Percentiles rank a stretch among this genome's conserved stretches.
phyloP scores from a whole-genome alignment of 1,139 yeast species.

The Groenewaldozyma sp. region DNA sequence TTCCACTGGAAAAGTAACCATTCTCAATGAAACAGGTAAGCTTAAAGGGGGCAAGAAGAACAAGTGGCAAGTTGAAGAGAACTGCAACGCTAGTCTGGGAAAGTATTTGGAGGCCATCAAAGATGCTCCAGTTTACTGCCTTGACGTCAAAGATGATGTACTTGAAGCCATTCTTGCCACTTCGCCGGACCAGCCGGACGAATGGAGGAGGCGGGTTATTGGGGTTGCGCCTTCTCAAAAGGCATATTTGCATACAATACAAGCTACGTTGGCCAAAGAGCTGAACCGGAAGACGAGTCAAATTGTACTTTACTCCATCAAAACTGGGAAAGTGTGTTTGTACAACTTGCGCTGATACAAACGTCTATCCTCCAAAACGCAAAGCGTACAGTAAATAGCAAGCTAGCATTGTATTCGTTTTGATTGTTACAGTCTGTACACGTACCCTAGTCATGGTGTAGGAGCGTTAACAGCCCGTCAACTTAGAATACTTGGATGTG shows the following conservation, averaged over 20 bases:
- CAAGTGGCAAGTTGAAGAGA: conserved; percentile 72
- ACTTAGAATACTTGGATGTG: too few species aligned
- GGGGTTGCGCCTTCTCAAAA: conserved; percentile 65
- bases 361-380: too few species aligned
- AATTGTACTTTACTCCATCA: conserved; percentile 66
- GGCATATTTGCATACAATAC: conserved; percentile 66
- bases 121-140: conserved; percentile 58
- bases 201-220: conserved; percentile 77
- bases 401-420: too few species aligned
- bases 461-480: too few species aligned
- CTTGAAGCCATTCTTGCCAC: conserved; percentile 73
- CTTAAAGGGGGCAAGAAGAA: conserved; percentile 64
- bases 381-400: too few species aligned
- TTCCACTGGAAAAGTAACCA: conserved; percentile 17
- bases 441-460: too few species aligned
- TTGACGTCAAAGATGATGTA: conserved; percentile 76
- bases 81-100: conserved; percentile 53
- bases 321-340: conserved; percentile 60
- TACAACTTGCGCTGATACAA: conserved; percentile 35
- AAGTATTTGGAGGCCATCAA: conserved; percentile 42
- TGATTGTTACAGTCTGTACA: too few species aligned
- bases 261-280: conserved; percentile 63
- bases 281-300: conserved; percentile 60
- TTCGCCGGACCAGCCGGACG: conserved; percentile 69
- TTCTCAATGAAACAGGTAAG: conserved; percentile 44